These are phyloP conservation scores for Hanseniaspora taiwanica DNA, from an alignment of 805 yeast species.

Conservation along the genomic window DNA sequence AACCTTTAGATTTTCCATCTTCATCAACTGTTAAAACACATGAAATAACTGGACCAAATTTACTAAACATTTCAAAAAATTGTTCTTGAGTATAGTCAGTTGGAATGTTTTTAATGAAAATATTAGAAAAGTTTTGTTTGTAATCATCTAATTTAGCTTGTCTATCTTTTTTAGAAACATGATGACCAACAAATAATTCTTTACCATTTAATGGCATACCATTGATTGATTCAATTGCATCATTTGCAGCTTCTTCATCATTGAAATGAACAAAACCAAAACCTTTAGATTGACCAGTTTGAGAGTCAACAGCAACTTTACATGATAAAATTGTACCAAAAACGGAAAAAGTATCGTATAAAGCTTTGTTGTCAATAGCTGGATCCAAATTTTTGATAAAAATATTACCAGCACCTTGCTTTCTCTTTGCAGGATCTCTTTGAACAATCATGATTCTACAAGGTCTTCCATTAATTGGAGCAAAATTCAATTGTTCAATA, in stretches of 20 bases:
- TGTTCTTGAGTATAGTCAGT: conserved; percentile 56
- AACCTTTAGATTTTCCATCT: conserved; percentile 87
- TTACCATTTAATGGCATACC: conserved; percentile 96
- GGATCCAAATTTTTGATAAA: conserved; percentile 98
- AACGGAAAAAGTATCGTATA: conserved; percentile 94
- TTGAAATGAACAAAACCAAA: conserved; percentile 97
- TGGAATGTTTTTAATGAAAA: conserved; percentile 84
- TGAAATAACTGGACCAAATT: conserved; percentile 74
- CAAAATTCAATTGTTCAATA: conserved; percentile 88
- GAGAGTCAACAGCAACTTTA: conserved; percentile 91
- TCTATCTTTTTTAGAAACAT: conserved; percentile 86
- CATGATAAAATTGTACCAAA: conserved; percentile 93
- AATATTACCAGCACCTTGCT: conserved; percentile 90
- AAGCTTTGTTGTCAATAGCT: conserved; percentile 95
- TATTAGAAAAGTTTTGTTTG: conserved; percentile 89
- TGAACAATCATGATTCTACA: conserved; percentile 99
- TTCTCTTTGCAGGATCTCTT: conserved; percentile 93
- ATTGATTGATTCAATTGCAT: conserved; percentile 93
- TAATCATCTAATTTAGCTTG: conserved; percentile 82
- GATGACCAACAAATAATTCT: conserved; percentile 93
- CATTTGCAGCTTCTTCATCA: conserved; percentile 79
- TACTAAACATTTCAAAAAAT: conserved; percentile 56
- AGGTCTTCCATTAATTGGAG: conserved; percentile 85
- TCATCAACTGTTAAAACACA: conserved; percentile 65
- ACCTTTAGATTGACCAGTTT: conserved; percentile 86